Evolutionary conservation across 2,329 filamentous ascomycete species (phyloP).

Genomic region (Ceratocystis albifundus): DNA sequence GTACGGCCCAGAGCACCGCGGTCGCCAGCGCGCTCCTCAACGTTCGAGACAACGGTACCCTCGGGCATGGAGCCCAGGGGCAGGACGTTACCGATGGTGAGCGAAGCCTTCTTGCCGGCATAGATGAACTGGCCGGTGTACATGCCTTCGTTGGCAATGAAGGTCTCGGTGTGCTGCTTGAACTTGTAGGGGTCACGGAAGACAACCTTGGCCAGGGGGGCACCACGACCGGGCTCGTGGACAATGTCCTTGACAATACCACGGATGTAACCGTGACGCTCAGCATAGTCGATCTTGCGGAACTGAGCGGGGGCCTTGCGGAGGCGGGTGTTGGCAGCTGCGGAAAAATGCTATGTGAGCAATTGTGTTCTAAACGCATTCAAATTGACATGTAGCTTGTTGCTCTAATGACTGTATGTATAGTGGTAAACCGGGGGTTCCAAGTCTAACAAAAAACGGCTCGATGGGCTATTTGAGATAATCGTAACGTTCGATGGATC

Average conservation of each 20-base stretch:
- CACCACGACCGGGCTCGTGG: conserved; percentile 96
- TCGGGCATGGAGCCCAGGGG: conserved; percentile 90
- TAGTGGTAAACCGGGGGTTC: background rate
- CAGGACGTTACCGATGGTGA: conserved; percentile 96
- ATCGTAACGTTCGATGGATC: conserved; percentile 22
- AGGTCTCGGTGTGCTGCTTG: conserved; percentile 96
- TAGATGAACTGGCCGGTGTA: conserved; percentile 99
- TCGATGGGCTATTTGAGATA: background rate
- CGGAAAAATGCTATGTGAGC: conserved; percentile 24
- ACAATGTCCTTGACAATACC: conserved; percentile 98
- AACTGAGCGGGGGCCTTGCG: conserved; percentile 82
- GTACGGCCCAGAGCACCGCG: conserved; percentile 92
- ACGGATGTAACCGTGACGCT: conserved; percentile 94
- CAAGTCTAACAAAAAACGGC: background rate
- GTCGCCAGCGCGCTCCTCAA: conserved; percentile 98
- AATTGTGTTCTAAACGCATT: conserved; percentile 21
- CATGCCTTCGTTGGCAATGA: conserved; percentile 99
- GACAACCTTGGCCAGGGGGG: conserved; percentile 88
- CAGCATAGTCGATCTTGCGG: conserved; percentile 89
- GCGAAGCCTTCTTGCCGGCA: conserved; percentile 94
- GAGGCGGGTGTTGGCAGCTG: conserved; percentile 74
- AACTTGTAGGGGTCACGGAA: conserved; percentile 98
- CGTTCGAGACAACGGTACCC: conserved; percentile 98
- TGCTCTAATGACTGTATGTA: conserved; percentile 1
- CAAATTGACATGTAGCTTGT: background rate